A percentile compares a stretch with the other conserved stretches of the same genome.
Conservation (phyloP, 345 rosid species). For the Syzygium aromaticum region DNA sequence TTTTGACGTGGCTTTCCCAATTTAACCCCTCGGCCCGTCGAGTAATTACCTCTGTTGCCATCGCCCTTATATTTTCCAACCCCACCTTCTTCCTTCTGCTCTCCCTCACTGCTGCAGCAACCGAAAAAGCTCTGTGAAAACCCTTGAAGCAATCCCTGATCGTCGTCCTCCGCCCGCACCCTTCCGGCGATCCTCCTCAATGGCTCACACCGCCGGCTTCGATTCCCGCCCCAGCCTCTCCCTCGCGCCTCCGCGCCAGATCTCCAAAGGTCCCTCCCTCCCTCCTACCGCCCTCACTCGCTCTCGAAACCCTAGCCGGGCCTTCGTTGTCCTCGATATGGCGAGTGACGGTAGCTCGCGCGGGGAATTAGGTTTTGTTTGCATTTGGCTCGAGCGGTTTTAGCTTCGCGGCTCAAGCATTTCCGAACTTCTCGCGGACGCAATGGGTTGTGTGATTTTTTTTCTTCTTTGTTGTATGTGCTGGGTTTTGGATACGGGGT, state of each 20-base stretch:
- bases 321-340: background rate
- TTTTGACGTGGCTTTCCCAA: background rate
- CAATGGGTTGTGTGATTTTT: background rate
- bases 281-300: background rate
- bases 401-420: background rate
- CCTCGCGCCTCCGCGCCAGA: conserved; percentile 59
- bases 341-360: background rate
- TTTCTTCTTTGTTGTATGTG: background rate
- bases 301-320: background rate
- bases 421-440: background rate
- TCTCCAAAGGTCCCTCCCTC: conserved; percentile 56
- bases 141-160: background rate
- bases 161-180: background rate
- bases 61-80: background rate
- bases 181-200: conserved; percentile 18
- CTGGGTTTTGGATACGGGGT: background rate
- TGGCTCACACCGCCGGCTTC: conserved; percentile 54
- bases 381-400: conserved; percentile 8
- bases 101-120: background rate
- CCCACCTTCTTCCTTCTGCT: no score
- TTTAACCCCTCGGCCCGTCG: background rate
- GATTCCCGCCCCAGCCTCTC: conserved; percentile 42
- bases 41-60: background rate
- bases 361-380: background rate
- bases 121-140: background rate